Percentiles rank a stretch among this genome's conserved stretches.
phyloP scores from a whole-genome alignment of 805 yeast genomes.

The Wickerhamiella sergipiensis region DNA sequence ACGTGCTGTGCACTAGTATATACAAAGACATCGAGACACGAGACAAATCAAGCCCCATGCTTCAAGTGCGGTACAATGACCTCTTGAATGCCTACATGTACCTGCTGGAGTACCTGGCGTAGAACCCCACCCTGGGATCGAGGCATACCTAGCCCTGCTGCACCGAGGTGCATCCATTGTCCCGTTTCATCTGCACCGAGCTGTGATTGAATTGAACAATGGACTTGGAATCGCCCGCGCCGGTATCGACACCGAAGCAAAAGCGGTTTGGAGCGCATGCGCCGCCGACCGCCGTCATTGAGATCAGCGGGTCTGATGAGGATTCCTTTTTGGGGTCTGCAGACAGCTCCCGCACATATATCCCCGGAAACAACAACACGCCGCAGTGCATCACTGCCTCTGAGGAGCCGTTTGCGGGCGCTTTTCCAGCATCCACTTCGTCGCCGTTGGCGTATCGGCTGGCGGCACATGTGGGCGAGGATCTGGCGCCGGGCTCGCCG shows the following conservation, averaged over 20 bases:
- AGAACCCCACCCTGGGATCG: neutral
- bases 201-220: too few species aligned
- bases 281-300: neutral
- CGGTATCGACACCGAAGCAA: neutral
- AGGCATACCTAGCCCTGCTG: neutral
- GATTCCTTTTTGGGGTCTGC: neutral
- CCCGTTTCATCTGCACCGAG: too few species aligned
- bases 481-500: too few species aligned
- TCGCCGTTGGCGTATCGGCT: neutral
- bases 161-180: too few species aligned
- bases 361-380: neutral
- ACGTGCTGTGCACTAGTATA: neutral
- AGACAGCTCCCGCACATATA: neutral
- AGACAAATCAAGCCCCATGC: neutral
- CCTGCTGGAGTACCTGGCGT: neutral
- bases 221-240: neutral
- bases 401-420: neutral
- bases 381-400: neutral
- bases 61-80: neutral
- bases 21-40: neutral
- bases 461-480: too few species aligned
- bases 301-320: neutral
- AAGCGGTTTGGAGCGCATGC: neutral
- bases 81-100: conserved; percentile 3
- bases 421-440: neutral